Evolutionary conservation across 2,329 filamentous ascomycete genomes (phyloP).

Genomic region (Fusarium neocosmosporiellum): DNA sequence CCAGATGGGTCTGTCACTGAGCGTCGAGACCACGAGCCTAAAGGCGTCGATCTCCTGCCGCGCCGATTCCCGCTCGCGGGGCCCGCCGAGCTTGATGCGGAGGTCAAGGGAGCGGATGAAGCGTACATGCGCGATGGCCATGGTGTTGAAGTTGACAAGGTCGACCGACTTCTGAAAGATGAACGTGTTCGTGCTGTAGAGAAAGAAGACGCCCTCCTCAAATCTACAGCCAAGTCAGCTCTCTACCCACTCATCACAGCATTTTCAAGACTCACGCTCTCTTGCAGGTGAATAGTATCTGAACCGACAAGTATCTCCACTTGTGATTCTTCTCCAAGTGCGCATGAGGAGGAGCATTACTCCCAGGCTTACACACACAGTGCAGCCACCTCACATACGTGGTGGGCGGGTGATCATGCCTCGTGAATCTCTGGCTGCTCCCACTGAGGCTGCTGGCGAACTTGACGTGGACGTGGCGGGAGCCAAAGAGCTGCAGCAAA

Average conservation of each 20-base stretch:
- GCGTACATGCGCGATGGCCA: not conserved
- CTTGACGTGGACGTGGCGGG: not conserved
- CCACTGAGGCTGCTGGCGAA: not conserved
- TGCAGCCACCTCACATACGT: not conserved
- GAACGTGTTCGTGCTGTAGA: slow-evolving; percentile 6
- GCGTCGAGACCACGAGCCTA: not conserved
- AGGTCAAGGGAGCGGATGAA: not conserved
- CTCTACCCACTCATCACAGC: no score
- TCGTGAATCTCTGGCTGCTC: not conserved
- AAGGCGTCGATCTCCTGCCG: not conserved
- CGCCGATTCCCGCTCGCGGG: no score
- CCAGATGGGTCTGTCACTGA: not conserved
- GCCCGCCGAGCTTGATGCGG: not conserved
- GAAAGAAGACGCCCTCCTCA: slow-evolving; percentile 2
- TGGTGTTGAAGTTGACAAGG: not conserved
- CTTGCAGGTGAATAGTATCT: slow-evolving; percentile 8
- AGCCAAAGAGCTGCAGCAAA: slow-evolving; percentile 8
- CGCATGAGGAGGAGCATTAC: not conserved
- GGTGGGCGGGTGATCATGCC: not conserved
- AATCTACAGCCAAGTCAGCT: not conserved
- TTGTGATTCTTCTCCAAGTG: not conserved
- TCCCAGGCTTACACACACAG: slow-evolving; percentile 4
- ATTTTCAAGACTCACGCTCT: not conserved
- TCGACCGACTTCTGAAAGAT: not conserved
- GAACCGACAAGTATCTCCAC: not conserved